Conservation (phyloP, 2,329 filamentous ascomycete species). For the Arthrobotrys megalospora region DNA sequence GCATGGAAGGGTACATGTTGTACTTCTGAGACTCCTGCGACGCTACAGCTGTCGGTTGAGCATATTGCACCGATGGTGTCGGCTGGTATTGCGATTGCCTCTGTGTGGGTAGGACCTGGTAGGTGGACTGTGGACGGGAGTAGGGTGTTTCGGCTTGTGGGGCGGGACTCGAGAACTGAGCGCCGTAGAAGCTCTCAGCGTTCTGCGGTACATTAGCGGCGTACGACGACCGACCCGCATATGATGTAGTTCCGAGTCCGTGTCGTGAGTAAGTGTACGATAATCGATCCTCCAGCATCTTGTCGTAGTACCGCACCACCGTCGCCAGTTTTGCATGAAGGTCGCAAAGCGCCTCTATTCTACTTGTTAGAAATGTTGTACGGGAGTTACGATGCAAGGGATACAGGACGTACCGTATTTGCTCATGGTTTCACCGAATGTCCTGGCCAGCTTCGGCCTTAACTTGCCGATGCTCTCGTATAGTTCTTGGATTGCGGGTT, state of each 20-base stretch:
- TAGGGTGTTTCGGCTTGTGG: conserved; percentile 66
- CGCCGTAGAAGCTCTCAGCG: conserved; percentile 84
- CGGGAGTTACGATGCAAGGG: neutral
- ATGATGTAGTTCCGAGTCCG: conserved; percentile 72
- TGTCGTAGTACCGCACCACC: conserved; percentile 96
- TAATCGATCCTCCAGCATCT: conserved; percentile 95
- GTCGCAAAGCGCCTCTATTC: conserved; percentile 87
- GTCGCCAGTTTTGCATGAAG: conserved; percentile 95
- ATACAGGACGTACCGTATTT: conserved; percentile 81
- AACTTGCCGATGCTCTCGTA: conserved; percentile 97
- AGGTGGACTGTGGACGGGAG: conserved; percentile 66
- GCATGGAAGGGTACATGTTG: conserved; percentile 66
- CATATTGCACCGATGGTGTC: conserved; percentile 70
- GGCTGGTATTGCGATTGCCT: conserved; percentile 66
- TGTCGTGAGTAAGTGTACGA: conserved; percentile 93
- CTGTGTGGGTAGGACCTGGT: conserved; percentile 66
- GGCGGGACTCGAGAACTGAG: conserved; percentile 68
- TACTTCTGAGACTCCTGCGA: conserved; percentile 66
- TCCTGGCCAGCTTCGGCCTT: conserved; percentile 91
- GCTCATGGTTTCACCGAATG: conserved; percentile 99
- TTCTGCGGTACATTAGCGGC: conserved; percentile 78
- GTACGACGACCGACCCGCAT: conserved; percentile 72
- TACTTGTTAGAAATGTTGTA: conserved; percentile 5
- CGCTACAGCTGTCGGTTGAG: conserved; percentile 69
- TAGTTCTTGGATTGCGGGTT: conserved; percentile 97